phyloP scores from a whole-genome alignment of 306 rosid species.

The Rosa multiflora region DNA sequence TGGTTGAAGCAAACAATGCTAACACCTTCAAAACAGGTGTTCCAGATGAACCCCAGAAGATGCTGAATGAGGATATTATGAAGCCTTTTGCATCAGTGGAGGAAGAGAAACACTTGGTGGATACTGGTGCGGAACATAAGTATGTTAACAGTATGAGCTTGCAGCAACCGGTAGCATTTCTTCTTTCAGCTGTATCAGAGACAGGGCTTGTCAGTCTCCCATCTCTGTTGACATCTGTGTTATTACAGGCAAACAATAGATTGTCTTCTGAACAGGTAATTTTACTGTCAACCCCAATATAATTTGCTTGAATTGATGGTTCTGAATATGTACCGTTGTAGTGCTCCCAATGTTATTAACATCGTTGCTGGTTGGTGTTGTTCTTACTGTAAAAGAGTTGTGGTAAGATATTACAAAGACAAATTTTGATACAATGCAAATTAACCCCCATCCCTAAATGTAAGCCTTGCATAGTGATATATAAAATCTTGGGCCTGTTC shows the following conservation, averaged over 20 bases:
- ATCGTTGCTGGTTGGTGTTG: background rate
- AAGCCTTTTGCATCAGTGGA: slow-evolving; percentile 42
- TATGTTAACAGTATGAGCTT: slow-evolving; percentile 39
- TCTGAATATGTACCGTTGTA: background rate
- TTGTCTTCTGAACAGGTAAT: slow-evolving; percentile 85
- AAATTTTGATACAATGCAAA: background rate
- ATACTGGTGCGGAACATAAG: slow-evolving; percentile 39
- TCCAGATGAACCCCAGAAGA: slow-evolving; percentile 40
- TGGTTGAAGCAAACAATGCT: slow-evolving; percentile 36
- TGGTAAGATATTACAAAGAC: background rate
- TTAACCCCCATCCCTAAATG: background rate
- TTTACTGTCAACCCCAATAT: slow-evolving; percentile 25
- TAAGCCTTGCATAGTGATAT: background rate
- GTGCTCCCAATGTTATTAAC: background rate
- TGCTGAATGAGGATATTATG: slow-evolving; percentile 33
- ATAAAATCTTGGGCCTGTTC: background rate
- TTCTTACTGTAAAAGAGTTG: background rate
- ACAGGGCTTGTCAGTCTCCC: slow-evolving; percentile 96
- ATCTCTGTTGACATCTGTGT: slow-evolving; percentile 88
- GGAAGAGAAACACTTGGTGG: slow-evolving; percentile 49
- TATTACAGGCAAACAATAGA: slow-evolving; percentile 93
- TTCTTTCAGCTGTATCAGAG: slow-evolving; percentile 82
- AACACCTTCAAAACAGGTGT: slow-evolving; percentile 29
- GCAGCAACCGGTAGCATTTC: slow-evolving; percentile 68
- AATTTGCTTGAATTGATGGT: background rate